Conservation (phyloP, 148 eudicot species). For the Amaranthus cruentus region DNA sequence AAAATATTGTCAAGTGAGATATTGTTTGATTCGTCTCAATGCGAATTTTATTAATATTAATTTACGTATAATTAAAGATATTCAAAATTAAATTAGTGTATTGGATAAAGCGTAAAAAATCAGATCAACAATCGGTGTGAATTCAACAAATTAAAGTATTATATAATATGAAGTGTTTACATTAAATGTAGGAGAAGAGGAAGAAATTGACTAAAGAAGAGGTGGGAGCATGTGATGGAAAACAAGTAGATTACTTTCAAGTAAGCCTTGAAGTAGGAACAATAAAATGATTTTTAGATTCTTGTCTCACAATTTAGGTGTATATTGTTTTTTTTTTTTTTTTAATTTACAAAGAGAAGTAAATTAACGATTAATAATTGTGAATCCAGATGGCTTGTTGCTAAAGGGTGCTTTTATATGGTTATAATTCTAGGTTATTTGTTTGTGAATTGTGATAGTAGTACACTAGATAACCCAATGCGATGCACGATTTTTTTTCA, state of each 20-base stretch:
- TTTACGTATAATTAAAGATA: neutral
- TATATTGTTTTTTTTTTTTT: neutral
- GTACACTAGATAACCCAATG: too few relatives aligned
- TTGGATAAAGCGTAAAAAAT: too few relatives aligned
- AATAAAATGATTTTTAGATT: constrained; percentile 5
- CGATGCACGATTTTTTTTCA: too few relatives aligned
- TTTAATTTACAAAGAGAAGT: neutral
- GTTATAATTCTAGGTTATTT: too few relatives aligned
- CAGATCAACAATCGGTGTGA: too few relatives aligned
- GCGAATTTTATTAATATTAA: neutral
- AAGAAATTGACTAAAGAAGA: constrained; percentile 20
- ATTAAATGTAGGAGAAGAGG: constrained; percentile 5
- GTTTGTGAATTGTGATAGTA: too few relatives aligned
- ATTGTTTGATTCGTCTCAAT: too few relatives aligned
- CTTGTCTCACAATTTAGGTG: too few relatives aligned
- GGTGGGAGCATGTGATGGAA: neutral
- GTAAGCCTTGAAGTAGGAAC: constrained; percentile 24
- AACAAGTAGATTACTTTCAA: constrained; percentile 25
- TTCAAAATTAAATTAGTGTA: too few relatives aligned
- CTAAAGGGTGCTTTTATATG: too few relatives aligned
- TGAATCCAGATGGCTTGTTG: constrained; percentile 15
- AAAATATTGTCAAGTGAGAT: too few relatives aligned
- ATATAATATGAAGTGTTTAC: neutral
- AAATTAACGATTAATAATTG: neutral
- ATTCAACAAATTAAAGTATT: neutral